These are phyloP conservation scores for Suillus decipiens DNA, from an alignment of 768 basidiomycete species.

Conservation along the genomic window DNA sequence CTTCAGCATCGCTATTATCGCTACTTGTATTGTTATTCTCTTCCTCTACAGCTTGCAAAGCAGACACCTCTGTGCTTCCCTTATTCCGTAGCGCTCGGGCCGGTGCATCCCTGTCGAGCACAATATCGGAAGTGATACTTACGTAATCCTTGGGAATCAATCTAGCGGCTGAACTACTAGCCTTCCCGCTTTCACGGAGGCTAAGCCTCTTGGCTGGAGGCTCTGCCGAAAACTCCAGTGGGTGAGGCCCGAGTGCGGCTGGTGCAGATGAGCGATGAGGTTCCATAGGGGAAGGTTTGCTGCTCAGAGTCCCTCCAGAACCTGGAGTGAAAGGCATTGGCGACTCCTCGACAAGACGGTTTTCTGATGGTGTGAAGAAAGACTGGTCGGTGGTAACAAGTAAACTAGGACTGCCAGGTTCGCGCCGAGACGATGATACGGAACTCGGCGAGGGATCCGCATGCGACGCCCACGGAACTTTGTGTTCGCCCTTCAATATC, in stretches of 20 bases:
- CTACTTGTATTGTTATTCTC: constrained; percentile 13
- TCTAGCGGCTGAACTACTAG: constrained; percentile 5
- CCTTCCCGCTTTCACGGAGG: constrained; percentile 28
- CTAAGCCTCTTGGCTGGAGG: constrained; percentile 32
- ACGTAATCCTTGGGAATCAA: not conserved
- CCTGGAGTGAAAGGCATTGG: constrained; percentile 35
- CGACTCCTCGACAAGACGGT: constrained; percentile 44
- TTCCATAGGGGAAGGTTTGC: not conserved
- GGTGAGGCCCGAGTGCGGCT: constrained; percentile 43
- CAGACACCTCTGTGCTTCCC: constrained; percentile 20
- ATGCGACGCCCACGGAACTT: constrained; percentile 60
- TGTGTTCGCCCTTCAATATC: constrained; percentile 51
- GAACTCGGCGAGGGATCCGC: constrained; percentile 35
- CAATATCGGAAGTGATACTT: constrained; percentile 28
- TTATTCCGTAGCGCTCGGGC: constrained; percentile 30
- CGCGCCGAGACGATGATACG: constrained; percentile 28
- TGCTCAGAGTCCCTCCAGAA: not conserved
- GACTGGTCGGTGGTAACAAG: not conserved
- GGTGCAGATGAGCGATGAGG: constrained; percentile 48
- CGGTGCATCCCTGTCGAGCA: constrained; percentile 44
- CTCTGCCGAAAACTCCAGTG: constrained; percentile 33
- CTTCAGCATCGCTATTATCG: constrained; percentile 23
- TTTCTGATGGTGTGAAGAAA: constrained; percentile 41
- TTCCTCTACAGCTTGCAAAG: constrained; percentile 27
- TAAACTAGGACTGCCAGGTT: constrained; percentile 15